Conservation (phyloP, 2,329 filamentous ascomycete genomes). For the Aspergillus sp. region DNA sequence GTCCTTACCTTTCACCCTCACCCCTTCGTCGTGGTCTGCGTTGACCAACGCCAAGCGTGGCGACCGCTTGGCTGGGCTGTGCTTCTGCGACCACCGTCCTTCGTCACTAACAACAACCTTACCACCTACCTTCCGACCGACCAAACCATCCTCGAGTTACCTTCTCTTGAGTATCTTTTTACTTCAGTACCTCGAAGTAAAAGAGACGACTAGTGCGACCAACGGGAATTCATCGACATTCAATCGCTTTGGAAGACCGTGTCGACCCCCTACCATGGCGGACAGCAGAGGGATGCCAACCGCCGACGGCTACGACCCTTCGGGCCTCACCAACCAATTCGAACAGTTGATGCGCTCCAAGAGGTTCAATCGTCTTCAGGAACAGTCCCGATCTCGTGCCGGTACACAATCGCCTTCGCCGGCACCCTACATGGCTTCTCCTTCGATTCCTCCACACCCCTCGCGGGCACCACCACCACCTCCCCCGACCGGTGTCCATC, state of each 20-base stretch:
- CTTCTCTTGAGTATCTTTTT: no score
- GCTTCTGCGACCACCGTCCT: conserved; percentile 7
- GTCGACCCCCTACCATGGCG: conserved; percentile 29
- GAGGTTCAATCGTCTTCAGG: conserved; percentile 77
- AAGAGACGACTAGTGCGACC: no score
- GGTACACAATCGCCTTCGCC: conserved; percentile 54
- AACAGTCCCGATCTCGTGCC: conserved; percentile 54
- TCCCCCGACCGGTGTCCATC: conserved; percentile 21
- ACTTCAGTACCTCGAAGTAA: no score
- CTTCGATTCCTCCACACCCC: conserved; percentile 25
- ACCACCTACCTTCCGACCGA: neutral
- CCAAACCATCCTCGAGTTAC: no score
- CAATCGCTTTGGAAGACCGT: conserved; percentile 20
- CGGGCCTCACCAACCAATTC: conserved; percentile 76
- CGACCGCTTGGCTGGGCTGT: conserved; percentile 24
- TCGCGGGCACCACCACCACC: conserved; percentile 34
- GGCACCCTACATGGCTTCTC: conserved; percentile 17
- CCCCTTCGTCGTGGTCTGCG: conserved; percentile 3
- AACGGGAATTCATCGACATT: conserved; percentile 2
- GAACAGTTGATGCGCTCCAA: conserved; percentile 81
- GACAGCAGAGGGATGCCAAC: conserved; percentile 29
- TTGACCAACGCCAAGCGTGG: conserved; percentile 19
- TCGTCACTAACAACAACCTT: conserved; percentile 4
- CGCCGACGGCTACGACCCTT: conserved; percentile 61
- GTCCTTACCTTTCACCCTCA: conserved; percentile 7